Evolutionary conservation across 2,329 filamentous ascomycete species (phyloP).

Genomic region (Lojkania enalia): DNA sequence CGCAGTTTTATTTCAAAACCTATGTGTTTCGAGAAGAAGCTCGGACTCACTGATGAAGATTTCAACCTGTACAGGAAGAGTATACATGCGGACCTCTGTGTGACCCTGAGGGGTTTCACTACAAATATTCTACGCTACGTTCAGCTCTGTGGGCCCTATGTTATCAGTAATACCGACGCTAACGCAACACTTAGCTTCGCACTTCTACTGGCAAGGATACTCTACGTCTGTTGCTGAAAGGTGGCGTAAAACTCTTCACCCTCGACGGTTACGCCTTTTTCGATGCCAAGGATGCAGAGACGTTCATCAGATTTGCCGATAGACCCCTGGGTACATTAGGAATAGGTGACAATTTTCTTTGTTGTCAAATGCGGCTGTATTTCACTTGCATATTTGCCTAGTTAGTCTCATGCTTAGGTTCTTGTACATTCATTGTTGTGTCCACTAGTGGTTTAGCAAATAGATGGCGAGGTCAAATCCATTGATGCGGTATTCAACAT

Average conservation of each 20-base stretch:
- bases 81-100: conserved; percentile 17
- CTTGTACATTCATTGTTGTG: not conserved
- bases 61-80: conserved; percentile 21
- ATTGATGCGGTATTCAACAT: conserved; percentile 4
- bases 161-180: not conserved
- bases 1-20: no score
- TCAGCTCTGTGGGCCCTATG: no score
- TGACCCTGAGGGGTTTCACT: conserved; percentile 7
- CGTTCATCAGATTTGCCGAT: conserved; percentile 10
- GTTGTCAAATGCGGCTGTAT: no score
- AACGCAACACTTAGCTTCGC: not conserved
- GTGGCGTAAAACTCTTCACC: conserved; percentile 7
- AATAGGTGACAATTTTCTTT: not conserved
- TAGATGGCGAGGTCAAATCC: conserved; percentile 13
- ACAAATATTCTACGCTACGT: conserved; percentile 13
- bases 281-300: conserved; percentile 11
- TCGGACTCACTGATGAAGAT: conserved; percentile 8
- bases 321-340: not conserved
- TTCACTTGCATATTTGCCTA: not conserved
- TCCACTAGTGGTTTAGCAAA: conserved; percentile 4
- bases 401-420: not conserved
- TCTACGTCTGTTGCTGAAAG: conserved; percentile 7
- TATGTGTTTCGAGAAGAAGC: conserved; percentile 8
- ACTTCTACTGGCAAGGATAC: not conserved
- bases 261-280: conserved; percentile 21